phyloP scores from a whole-genome alignment of 345 rosid genomes.

The Lepidium sativum region DNA sequence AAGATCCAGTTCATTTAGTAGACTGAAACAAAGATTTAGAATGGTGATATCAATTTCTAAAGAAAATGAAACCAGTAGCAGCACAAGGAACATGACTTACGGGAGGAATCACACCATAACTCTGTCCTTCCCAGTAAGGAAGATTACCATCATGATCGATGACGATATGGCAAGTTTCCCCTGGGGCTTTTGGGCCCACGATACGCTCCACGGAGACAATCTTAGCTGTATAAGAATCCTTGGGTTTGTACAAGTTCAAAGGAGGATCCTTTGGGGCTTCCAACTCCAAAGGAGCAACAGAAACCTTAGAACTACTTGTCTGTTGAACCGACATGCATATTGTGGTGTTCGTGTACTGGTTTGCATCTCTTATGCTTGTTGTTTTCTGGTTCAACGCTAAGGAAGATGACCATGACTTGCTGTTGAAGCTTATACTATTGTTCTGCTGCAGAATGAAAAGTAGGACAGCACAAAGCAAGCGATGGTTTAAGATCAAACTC shows the following conservation, averaged over 20 bases:
- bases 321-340: constrained; percentile 86
- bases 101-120: constrained; percentile 96
- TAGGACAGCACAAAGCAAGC: background rate
- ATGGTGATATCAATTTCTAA: background rate
- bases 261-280: constrained; percentile 87
- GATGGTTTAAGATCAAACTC: background rate
- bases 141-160: constrained; percentile 91
- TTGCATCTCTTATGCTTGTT: constrained; percentile 27
- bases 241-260: constrained; percentile 73
- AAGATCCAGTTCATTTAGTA: background rate
- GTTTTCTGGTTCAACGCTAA: constrained; percentile 40
- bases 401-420: constrained; percentile 49
- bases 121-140: constrained; percentile 99
- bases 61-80: background rate
- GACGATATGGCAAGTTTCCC: constrained; percentile 96
- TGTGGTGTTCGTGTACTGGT: constrained; percentile 10
- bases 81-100: constrained; percentile 40
- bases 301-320: constrained; percentile 57
- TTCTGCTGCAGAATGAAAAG: constrained; percentile 36
- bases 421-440: constrained; percentile 42
- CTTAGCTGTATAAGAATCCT: constrained; percentile 83
- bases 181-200: constrained; percentile 88
- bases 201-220: constrained; percentile 88
- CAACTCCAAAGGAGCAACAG: constrained; percentile 61
- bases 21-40: background rate